Evolutionary conservation across 768 basidiomycete genomes (phyloP).

Genomic region (Trametes elegans): DNA sequence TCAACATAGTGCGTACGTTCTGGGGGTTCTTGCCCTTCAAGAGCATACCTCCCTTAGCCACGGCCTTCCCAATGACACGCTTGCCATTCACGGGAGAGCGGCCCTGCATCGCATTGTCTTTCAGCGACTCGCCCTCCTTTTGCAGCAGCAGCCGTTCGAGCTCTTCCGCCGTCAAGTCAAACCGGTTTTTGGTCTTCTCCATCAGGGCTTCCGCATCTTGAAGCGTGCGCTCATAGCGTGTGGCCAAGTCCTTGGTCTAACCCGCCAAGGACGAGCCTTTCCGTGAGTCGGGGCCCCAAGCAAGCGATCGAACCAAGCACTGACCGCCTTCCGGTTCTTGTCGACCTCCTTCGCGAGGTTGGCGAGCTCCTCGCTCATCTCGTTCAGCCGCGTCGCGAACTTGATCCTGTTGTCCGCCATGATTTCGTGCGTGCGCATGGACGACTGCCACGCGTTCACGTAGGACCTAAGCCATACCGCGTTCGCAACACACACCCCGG

Average conservation of each 20-base stretch:
- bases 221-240: conserved; percentile 82
- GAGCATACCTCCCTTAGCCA: conserved; percentile 84
- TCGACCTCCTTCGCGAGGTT: conserved; percentile 90
- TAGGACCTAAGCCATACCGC: conserved; percentile 33
- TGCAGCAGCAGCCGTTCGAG: conserved; percentile 87
- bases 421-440: conserved; percentile 84
- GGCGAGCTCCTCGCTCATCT: conserved; percentile 95
- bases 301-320: conserved; percentile 16
- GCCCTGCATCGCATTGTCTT: conserved; percentile 71
- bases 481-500: too few species aligned
- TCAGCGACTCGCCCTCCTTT: conserved; percentile 92
- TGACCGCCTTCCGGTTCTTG: conserved; percentile 85
- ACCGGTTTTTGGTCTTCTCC: conserved; percentile 84
- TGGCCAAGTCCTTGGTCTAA: conserved; percentile 89
- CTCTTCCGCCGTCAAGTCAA: conserved; percentile 91
- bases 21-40: conserved; percentile 92
- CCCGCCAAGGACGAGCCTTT: not conserved
- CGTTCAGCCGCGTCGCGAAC: conserved; percentile 84
- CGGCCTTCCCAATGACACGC: conserved; percentile 85
- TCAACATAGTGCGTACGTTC: conserved; percentile 47
- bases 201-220: conserved; percentile 84
- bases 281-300: not conserved
- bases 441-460: conserved; percentile 84
- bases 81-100: conserved; percentile 67
- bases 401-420: conserved; percentile 87